These are phyloP conservation scores for Taphrina flavorubra DNA, from an alignment of 1,139 yeast species.

Conservation along the genomic window DNA sequence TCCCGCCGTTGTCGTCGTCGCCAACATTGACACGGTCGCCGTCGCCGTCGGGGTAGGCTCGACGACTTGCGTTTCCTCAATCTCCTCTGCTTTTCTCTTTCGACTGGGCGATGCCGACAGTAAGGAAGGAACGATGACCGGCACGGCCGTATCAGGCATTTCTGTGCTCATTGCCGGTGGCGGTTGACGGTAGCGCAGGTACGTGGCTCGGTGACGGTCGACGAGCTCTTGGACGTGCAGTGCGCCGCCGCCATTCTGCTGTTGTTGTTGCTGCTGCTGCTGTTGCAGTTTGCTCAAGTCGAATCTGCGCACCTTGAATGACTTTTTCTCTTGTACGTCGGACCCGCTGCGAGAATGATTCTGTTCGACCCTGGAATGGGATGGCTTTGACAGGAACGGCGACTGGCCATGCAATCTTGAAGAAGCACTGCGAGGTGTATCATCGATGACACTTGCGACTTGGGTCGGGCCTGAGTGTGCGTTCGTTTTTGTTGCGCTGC, in stretches of 20 bases:
- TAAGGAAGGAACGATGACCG: neutral
- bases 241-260: neutral
- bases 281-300: constrained; percentile 6
- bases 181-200: constrained; percentile 3
- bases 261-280: too few relatives aligned
- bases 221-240: constrained; percentile 11
- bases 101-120: neutral
- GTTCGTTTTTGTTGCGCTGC: too few relatives aligned
- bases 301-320: neutral
- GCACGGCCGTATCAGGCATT: too few relatives aligned
- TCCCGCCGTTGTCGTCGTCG: too few relatives aligned
- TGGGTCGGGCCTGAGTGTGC: neutral
- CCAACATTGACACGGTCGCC: too few relatives aligned
- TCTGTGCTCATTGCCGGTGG: neutral
- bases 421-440: neutral
- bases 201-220: constrained; percentile 7
- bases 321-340: neutral
- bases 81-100: constrained; percentile 15
- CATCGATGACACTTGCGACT: neutral
- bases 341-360: neutral
- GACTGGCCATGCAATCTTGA: neutral
- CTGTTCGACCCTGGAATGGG: neutral
- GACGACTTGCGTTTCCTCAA: constrained; percentile 9
- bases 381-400: neutral
- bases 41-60: neutral